Conservation (phyloP, 2,329 filamentous ascomycete genomes). For the Orbilia brochopaga region DNA sequence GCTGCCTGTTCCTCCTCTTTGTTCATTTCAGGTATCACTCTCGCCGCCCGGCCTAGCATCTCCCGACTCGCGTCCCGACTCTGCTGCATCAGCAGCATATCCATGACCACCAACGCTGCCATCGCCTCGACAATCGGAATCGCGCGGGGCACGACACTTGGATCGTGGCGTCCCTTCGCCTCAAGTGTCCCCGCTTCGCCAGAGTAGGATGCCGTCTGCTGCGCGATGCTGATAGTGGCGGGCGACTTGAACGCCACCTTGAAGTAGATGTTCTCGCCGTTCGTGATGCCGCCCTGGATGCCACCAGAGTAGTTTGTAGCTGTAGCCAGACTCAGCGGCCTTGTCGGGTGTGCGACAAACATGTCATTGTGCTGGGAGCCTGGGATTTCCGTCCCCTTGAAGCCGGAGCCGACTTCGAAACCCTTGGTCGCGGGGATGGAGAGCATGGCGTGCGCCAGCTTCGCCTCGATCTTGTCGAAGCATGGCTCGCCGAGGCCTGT, state of each 20-base stretch:
- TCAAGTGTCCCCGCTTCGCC: slow-evolving; percentile 77
- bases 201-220: slow-evolving; percentile 81
- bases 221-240: slow-evolving; percentile 88
- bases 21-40: slow-evolving; percentile 28
- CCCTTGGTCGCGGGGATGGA: slow-evolving; percentile 94
- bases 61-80: slow-evolving; percentile 55
- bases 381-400: slow-evolving; percentile 81
- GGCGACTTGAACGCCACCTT: slow-evolving; percentile 92
- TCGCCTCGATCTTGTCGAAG: slow-evolving; percentile 94
- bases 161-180: slow-evolving; percentile 92
- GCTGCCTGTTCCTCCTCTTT: slow-evolving; percentile 30
- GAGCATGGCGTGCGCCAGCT: slow-evolving; percentile 90
- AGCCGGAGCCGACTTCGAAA: slow-evolving; percentile 94
- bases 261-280: slow-evolving; percentile 94
- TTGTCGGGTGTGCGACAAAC: slow-evolving; percentile 69
- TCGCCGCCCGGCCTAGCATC: slow-evolving; percentile 34
- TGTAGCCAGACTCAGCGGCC: slow-evolving; percentile 69
- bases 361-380: slow-evolving; percentile 92
- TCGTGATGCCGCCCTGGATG: slow-evolving; percentile 93
- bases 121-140: slow-evolving; percentile 90
- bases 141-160: slow-evolving; percentile 86
- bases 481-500: slow-evolving; percentile 87
- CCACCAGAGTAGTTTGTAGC: slow-evolving; percentile 95
- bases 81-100: slow-evolving; percentile 83
- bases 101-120: slow-evolving; percentile 85